Evolutionary conservation across 2,329 filamentous ascomycete genomes (phyloP), one percentile per base, ranked within the genome.

Genomic region (Myriosclerotinia duriaeana): DNA sequence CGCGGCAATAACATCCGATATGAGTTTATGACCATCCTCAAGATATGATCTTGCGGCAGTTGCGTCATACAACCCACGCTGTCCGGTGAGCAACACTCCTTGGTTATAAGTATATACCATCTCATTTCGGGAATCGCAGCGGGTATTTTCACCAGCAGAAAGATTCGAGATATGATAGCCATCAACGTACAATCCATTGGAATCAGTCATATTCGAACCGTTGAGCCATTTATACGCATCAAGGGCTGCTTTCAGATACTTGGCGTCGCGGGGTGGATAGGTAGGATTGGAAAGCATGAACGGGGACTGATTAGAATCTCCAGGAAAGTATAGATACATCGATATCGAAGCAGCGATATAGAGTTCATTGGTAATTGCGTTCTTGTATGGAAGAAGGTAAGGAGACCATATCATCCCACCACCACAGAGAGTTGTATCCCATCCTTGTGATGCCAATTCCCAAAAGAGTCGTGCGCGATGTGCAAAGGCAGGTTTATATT

Each of bases 21-120:
- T 82, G 9, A 97, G 84, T n/a, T 79, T 76, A 77, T 97, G 92
- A 0, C 92, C 94, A 66, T 97, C 92, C 26, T 84, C 78, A 0
- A 97, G 82, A 75, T 93, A 97, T 0, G 80, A 82, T 2, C 80
- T 77, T n/a, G 87, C 84, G 15, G 89, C 90, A 0, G 91, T 97
- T 17, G 87, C 87, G 69, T 91, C 84, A 86, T 90, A 97, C 0
- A 97, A 82, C 1, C 89, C 90, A 44, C 91, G 86, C 65, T 92
- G 85, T 15, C 92, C 93, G 5, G 91, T 93, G 30, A 97, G 84
- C 1, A 98, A 74, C 5, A 97, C 92, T 30, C 93, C 94, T 78
- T 98, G 94, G 78, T 98, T 98, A 80, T 98, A 97, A 0, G 93
- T 96, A 78, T 93, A 97, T 11, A 97, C 89, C 88, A 93, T 94